These are phyloP conservation scores for Talaromyces sp. DNA, from an alignment of 2,329 filamentous ascomycete species.

Conservation along the genomic window DNA sequence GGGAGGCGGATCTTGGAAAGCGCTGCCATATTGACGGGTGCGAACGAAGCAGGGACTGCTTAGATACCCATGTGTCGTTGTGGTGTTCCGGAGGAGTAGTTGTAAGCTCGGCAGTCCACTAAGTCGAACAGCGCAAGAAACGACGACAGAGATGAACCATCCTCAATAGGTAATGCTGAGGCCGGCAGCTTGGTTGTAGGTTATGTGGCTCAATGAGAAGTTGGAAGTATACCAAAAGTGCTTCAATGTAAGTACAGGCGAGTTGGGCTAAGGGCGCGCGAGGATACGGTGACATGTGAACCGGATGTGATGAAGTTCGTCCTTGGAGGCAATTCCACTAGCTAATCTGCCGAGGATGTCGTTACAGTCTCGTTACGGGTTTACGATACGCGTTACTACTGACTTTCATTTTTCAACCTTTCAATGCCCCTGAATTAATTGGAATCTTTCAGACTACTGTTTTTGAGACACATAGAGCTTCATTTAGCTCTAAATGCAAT, in stretches of 20 bases:
- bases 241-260: neutral
- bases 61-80: neutral
- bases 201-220: neutral
- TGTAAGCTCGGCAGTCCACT: neutral
- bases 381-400: neutral
- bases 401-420: neutral
- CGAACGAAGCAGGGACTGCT: neutral
- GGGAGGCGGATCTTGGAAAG: conserved; percentile 69
- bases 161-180: neutral
- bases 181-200: neutral
- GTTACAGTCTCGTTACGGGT: neutral
- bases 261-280: neutral
- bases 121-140: neutral
- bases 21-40: conserved; percentile 58
- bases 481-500: no score
- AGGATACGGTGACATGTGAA: conserved; percentile 9
- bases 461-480: neutral
- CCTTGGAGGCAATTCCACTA: neutral
- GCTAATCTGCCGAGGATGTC: conserved; percentile 15
- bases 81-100: neutral
- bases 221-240: neutral
- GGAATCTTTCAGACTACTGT: no score
- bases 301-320: neutral
- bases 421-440: no score
- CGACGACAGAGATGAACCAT: neutral